Conservation (phyloP, 768 basidiomycete genomes). For the Thelephora ganbajun region DNA sequence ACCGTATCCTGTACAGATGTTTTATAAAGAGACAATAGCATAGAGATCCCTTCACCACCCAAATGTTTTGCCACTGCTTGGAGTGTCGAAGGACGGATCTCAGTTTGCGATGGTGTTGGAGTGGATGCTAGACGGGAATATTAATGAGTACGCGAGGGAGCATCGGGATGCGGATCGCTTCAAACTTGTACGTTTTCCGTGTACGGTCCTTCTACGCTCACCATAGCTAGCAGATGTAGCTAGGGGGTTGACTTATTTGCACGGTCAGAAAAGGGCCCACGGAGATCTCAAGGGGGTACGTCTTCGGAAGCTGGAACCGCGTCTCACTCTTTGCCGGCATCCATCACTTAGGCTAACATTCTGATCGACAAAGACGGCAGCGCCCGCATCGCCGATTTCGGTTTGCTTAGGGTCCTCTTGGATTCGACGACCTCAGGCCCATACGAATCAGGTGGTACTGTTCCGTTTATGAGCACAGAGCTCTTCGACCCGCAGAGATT, state of each 20-base stretch:
- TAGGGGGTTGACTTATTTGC: not conserved
- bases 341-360: constrained; percentile 1
- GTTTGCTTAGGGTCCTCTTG: constrained; percentile 1
- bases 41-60: constrained; percentile 1
- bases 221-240: not conserved
- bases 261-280: not conserved
- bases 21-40: not conserved
- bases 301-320: not conserved
- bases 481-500: constrained; percentile 1
- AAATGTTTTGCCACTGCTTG: constrained; percentile 9
- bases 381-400: constrained; percentile 5
- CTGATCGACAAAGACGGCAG: not conserved
- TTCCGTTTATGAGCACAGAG: constrained; percentile 11
- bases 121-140: constrained; percentile 5
- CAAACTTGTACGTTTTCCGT: no score
- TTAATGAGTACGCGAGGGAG: constrained; percentile 4
- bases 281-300: not conserved
- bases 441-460: constrained; percentile 4
- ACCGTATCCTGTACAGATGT: not conserved
- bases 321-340: not conserved
- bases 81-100: constrained; percentile 5
- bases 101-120: constrained; percentile 6
- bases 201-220: no score
- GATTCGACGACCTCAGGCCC: constrained; percentile 5
- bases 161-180: constrained; percentile 2